Percentiles rank a stretch among this genome's conserved stretches.
Evolutionary conservation across 1,139 yeast species (phyloP).

Genomic region (Yarrowia galli): DNA sequence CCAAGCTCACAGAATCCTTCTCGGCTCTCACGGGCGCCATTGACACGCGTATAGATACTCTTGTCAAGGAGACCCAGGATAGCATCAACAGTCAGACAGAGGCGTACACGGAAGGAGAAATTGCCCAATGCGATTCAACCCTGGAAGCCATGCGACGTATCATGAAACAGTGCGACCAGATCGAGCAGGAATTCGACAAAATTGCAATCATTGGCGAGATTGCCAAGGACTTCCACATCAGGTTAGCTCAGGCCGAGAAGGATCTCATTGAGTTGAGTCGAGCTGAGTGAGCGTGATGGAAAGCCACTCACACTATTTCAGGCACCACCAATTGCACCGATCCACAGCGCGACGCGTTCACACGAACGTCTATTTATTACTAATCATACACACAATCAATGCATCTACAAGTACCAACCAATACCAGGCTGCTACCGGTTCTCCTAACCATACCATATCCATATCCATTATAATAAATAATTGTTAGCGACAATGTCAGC

Average conservation of each 20-base stretch:
- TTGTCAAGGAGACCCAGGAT: slow-evolving; percentile 45
- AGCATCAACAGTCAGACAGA: slow-evolving; percentile 44
- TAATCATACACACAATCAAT: not conserved
- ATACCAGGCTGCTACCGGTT: too few species aligned
- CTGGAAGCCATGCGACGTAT: slow-evolving; percentile 56
- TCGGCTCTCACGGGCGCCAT: slow-evolving; percentile 15
- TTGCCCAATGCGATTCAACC: slow-evolving; percentile 53
- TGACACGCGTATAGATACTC: slow-evolving; percentile 42
- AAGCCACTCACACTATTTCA: too few species aligned
- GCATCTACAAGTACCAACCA: too few species aligned
- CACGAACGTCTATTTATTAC: slow-evolving; percentile 2
- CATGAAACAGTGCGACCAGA: slow-evolving; percentile 59
- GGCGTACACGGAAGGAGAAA: slow-evolving; percentile 42
- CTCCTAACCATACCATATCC: slow-evolving; percentile 8
- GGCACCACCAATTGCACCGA: too few species aligned
- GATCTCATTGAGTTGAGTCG: slow-evolving; percentile 5
- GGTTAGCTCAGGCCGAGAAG: slow-evolving; percentile 13
- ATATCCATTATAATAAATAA: slow-evolving; percentile 26
- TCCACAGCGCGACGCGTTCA: not conserved
- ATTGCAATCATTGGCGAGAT: slow-evolving; percentile 68
- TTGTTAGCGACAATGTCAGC: slow-evolving; percentile 6
- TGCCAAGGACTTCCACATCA: slow-evolving; percentile 52
- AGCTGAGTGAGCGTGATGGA: too few species aligned
- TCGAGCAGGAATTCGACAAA: slow-evolving; percentile 70
- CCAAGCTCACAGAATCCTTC: slow-evolving; percentile 22